Evolutionary conservation across 2,329 filamentous ascomycete genomes (phyloP).

Genomic region (Sporothrix phasma): DNA sequence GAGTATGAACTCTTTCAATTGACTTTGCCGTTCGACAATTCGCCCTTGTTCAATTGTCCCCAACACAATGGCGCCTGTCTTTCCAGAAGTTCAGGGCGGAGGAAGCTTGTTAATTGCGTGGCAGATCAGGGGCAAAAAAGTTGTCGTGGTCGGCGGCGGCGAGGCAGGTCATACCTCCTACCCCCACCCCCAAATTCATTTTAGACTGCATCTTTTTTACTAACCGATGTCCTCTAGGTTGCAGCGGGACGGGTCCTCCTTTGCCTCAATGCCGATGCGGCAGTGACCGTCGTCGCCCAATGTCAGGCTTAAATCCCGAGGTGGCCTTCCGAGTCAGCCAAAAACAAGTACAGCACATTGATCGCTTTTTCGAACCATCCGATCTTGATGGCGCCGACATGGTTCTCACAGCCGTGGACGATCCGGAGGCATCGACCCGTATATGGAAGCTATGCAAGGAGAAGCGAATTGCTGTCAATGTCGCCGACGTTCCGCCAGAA

Average conservation of each 20-base stretch:
- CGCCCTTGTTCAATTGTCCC: background rate
- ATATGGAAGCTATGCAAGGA: constrained; percentile 94
- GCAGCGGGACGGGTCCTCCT: constrained; percentile 90
- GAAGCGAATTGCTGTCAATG: constrained; percentile 76
- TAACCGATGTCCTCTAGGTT: constrained; percentile 47
- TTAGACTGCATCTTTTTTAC: background rate
- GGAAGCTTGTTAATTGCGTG: constrained; percentile 92
- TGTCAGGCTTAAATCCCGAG: constrained; percentile 74
- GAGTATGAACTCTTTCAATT: background rate
- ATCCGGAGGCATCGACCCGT: constrained; percentile 76
- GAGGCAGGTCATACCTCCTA: constrained; percentile 53
- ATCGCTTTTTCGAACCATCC: constrained; percentile 74
- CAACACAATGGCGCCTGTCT: constrained; percentile 34
- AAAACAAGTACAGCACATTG: constrained; percentile 66
- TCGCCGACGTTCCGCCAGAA: constrained; percentile 90
- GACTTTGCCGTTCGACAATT: background rate
- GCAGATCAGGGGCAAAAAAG: constrained; percentile 81
- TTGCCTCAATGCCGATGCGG: constrained; percentile 88
- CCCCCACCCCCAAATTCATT: too few species aligned
- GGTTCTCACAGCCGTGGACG: constrained; percentile 89
- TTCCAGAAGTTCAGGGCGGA: constrained; percentile 75
- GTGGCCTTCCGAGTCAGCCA: constrained; percentile 71
- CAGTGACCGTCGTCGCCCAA: constrained; percentile 78
- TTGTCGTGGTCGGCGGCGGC: constrained; percentile 89
- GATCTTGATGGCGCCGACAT: constrained; percentile 77